phyloP scores from a whole-genome alignment of 2,329 filamentous ascomycete genomes.

The Pseudocercospora vitis region DNA sequence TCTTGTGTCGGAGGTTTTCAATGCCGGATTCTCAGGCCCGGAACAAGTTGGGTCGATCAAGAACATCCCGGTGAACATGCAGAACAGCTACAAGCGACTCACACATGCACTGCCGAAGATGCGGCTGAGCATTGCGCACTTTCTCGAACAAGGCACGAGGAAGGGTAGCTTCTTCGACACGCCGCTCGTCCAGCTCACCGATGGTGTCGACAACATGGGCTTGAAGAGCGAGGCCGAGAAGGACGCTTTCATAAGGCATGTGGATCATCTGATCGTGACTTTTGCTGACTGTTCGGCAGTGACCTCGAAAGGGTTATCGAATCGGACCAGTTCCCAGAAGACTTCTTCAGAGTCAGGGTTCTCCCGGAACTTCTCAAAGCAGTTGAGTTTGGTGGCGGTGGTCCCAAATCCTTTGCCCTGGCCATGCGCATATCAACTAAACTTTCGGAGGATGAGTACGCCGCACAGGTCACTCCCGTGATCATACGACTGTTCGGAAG shows the following conservation, averaged over 20 bases:
- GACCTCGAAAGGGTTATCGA: slow-evolving; percentile 72
- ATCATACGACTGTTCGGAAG: slow-evolving; percentile 84
- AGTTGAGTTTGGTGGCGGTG: slow-evolving; percentile 96
- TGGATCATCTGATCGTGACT: background rate
- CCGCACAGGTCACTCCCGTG: slow-evolving; percentile 77
- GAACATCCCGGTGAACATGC: slow-evolving; percentile 82
- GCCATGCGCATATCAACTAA: slow-evolving; percentile 91
- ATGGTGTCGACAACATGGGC: slow-evolving; percentile 89
- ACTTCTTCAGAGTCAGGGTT: slow-evolving; percentile 97
- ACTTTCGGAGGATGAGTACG: slow-evolving; percentile 85
- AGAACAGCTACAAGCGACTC: slow-evolving; percentile 84
- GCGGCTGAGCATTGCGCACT: slow-evolving; percentile 77
- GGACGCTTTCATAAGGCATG: slow-evolving; percentile 74
- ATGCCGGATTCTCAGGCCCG: slow-evolving; percentile 71
- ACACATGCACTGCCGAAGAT: slow-evolving; percentile 87
- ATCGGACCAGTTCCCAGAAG: slow-evolving; percentile 92
- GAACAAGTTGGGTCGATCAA: slow-evolving; percentile 86
- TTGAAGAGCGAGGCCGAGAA: slow-evolving; percentile 82
- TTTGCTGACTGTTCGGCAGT: slow-evolving; percentile 36
- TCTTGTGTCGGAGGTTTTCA: slow-evolving; percentile 87
- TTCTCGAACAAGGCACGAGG: slow-evolving; percentile 84
- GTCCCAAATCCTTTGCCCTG: slow-evolving; percentile 82
- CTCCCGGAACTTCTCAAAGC: slow-evolving; percentile 95
- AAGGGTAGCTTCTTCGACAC: slow-evolving; percentile 88
- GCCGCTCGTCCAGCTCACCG: slow-evolving; percentile 84